phyloP scores from a whole-genome alignment of 2,329 filamentous ascomycete genomes.

The Hymenoscyphus occultus region DNA sequence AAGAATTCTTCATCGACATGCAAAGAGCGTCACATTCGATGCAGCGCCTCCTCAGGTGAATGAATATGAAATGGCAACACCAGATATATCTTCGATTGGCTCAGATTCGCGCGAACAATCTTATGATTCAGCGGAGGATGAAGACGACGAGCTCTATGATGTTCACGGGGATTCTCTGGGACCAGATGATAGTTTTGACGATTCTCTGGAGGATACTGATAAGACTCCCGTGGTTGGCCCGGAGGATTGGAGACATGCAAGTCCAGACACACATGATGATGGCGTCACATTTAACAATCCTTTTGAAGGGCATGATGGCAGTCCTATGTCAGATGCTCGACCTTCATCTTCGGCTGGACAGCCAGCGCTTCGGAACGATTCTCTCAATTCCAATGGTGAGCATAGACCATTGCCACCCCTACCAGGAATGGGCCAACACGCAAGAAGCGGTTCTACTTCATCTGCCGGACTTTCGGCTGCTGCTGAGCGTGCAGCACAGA shows the following conservation, averaged over 20 bases:
- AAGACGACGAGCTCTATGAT: conserved; percentile 62
- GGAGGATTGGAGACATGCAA: conserved; percentile 86
- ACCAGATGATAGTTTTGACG: conserved; percentile 85
- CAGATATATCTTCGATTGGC: conserved; percentile 87
- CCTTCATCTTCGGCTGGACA: conserved; percentile 40
- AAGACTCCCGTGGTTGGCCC: conserved; percentile 98
- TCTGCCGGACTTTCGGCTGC: conserved; percentile 65
- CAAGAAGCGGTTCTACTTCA: conserved; percentile 48
- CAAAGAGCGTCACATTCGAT: conserved; percentile 97
- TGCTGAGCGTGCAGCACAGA: conserved; percentile 68
- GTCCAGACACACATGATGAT: conserved; percentile 42
- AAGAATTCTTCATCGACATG: conserved; percentile 72
- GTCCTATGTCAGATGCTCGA: conserved; percentile 58
- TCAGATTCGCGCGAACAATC: conserved; percentile 90
- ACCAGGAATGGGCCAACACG: conserved; percentile 55
- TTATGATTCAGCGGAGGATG: conserved; percentile 79
- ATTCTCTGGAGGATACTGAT: conserved; percentile 89
- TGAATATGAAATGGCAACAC: conserved; percentile 97
- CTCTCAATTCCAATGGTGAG: conserved; percentile 73
- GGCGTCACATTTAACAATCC: conserved; percentile 53
- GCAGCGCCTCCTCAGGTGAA: conserved; percentile 90
- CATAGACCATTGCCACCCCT: conserved; percentile 84
- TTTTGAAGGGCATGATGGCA: conserved; percentile 61
- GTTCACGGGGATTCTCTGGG: conserved; percentile 53
- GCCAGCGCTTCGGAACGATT: conserved; percentile 65